phyloP scores from a whole-genome alignment of 441 rosid genomes.

The Erysimum cheiri region DNA sequence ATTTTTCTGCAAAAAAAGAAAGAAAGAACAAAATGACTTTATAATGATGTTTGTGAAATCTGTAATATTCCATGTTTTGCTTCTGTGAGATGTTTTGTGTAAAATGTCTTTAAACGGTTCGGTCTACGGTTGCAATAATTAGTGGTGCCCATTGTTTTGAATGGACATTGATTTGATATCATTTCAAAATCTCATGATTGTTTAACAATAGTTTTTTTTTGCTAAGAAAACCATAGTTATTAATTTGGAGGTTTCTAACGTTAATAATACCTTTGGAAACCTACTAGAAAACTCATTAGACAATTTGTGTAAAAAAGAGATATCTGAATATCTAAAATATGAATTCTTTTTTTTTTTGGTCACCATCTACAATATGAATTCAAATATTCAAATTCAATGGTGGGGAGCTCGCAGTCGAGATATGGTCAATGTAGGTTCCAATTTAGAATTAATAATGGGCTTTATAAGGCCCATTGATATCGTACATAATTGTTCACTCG shows the following conservation, averaged over 20 bases:
- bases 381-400: too few species aligned
- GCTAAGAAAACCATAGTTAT: background rate
- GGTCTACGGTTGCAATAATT: conserved; percentile 25
- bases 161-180: conserved; percentile 3
- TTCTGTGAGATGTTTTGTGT: conserved; percentile 32
- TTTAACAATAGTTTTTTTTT: background rate
- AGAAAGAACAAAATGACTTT: background rate
- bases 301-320: too few species aligned
- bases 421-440: background rate
- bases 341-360: too few species aligned
- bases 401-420: too few species aligned
- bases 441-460: conserved; percentile 1
- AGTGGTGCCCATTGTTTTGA: conserved; percentile 28
- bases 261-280: background rate
- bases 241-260: background rate
- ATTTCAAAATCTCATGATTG: conserved; percentile 17
- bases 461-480: conserved; percentile 16
- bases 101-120: conserved; percentile 23
- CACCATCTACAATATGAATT: too few species aligned
- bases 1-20: background rate
- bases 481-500: background rate
- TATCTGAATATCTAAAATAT: too few species aligned
- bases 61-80: conserved; percentile 34
- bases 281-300: background rate
- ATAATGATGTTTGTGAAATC: conserved; percentile 30